Conservation (phyloP, 768 basidiomycete species). For the Xerocomellus intermedius region DNA sequence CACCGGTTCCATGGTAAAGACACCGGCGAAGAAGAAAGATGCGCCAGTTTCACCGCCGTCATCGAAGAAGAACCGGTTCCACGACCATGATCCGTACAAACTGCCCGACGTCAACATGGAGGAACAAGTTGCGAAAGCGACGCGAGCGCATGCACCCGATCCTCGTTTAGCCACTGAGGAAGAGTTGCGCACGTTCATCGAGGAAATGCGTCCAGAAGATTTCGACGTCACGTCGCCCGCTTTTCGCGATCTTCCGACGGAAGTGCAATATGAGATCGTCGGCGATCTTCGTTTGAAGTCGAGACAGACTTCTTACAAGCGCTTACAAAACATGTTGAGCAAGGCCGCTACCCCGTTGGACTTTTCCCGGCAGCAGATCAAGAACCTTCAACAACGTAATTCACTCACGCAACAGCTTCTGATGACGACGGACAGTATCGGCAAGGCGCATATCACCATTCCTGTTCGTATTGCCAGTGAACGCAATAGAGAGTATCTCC, state of each 20-base stretch:
- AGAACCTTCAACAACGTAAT: slow-evolving; percentile 86
- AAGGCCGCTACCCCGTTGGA: slow-evolving; percentile 81
- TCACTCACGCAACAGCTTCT: slow-evolving; percentile 89
- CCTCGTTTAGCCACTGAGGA: slow-evolving; percentile 96
- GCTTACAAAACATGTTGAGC: slow-evolving; percentile 87
- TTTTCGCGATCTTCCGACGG: slow-evolving; percentile 90
- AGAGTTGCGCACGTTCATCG: slow-evolving; percentile 89
- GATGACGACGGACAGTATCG: slow-evolving; percentile 88
- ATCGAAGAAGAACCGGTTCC: slow-evolving; percentile 57
- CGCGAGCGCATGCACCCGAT: slow-evolving; percentile 65
- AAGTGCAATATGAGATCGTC: slow-evolving; percentile 97
- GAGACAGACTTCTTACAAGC: slow-evolving; percentile 88
- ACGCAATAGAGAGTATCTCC: slow-evolving; percentile 90
- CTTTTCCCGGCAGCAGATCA: slow-evolving; percentile 96
- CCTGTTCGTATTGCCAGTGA: slow-evolving; percentile 95
- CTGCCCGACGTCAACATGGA: slow-evolving; percentile 81
- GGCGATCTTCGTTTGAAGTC: slow-evolving; percentile 94
- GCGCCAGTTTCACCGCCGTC: slow-evolving; percentile 42
- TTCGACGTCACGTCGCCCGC: slow-evolving; percentile 89
- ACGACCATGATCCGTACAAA: slow-evolving; percentile 89
- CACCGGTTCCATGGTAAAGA: slow-evolving; percentile 50
- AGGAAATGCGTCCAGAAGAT: slow-evolving; percentile 94
- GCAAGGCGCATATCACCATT: slow-evolving; percentile 84
- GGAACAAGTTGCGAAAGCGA: slow-evolving; percentile 58
- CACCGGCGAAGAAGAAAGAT: slow-evolving; percentile 39